Evolutionary conservation across 2,329 filamentous ascomycete species (phyloP).

Genomic region (Fusarium torreyae): DNA sequence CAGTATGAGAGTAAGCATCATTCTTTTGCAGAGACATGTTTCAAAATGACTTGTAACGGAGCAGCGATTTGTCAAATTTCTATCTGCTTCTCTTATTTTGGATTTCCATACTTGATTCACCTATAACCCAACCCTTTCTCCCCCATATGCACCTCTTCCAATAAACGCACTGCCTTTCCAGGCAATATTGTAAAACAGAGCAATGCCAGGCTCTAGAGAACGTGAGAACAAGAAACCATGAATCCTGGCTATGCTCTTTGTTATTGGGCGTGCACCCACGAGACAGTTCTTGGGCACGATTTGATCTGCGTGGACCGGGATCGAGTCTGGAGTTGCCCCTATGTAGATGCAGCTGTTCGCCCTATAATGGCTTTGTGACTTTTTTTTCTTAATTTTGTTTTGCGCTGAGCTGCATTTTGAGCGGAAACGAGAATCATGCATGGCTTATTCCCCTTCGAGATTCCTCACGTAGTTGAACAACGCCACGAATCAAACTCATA

Average conservation of each 20-base stretch:
- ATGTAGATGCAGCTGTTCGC: neutral
- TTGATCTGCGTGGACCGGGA: neutral
- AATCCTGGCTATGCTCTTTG: conserved; percentile 4
- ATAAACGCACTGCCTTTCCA: neutral
- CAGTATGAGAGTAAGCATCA: too few species aligned
- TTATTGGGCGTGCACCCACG: neutral
- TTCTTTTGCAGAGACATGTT: neutral
- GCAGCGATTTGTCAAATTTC: conserved; percentile 25
- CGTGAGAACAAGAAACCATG: conserved; percentile 2
- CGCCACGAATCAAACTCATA: neutral
- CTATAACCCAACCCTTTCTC: conserved; percentile 4
- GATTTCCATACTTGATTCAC: conserved; percentile 16
- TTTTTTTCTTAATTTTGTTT: neutral
- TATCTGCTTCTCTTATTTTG: conserved; percentile 16
- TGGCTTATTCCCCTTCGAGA: conserved; percentile 1
- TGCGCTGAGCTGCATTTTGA: neutral
- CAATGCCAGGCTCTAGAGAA: conserved; percentile 13
- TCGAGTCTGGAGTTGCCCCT: neutral
- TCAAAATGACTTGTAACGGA: neutral
- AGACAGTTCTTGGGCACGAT: neutral
- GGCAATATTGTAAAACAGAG: conserved; percentile 3
- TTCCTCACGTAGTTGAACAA: neutral
- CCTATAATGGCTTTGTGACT: neutral
- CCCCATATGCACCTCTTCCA: neutral
- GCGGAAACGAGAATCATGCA: conserved; percentile 9